Percentiles rank a stretch among this genome's conserved stretches.
Conservation (phyloP, 2,329 filamentous ascomycete genomes). For the Fusarium bactridioides region DNA sequence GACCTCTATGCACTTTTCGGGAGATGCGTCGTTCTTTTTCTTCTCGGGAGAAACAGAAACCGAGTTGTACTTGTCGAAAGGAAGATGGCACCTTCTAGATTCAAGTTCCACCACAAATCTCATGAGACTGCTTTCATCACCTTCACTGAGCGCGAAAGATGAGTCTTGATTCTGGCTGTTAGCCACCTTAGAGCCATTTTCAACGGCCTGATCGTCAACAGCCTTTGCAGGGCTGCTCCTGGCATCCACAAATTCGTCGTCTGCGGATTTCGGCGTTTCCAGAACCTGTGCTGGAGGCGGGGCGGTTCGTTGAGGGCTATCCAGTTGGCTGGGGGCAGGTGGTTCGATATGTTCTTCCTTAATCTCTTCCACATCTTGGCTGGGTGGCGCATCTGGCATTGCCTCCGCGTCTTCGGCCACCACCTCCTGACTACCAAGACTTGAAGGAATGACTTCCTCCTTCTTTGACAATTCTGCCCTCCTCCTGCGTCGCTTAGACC, state of each 20-base stretch:
- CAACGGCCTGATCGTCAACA: neutral
- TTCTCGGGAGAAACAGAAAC: slow-evolving; percentile 29
- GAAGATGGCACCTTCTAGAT: slow-evolving; percentile 47
- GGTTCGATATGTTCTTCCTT: neutral
- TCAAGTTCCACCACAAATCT: slow-evolving; percentile 61
- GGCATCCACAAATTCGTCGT: slow-evolving; percentile 61
- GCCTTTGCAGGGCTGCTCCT: slow-evolving; percentile 52
- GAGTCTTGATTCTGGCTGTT: slow-evolving; percentile 35
- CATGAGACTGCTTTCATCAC: slow-evolving; percentile 57
- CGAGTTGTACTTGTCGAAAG: slow-evolving; percentile 24
- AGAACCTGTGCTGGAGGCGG: slow-evolving; percentile 33
- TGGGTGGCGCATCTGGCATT: neutral
- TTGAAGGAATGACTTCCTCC: slow-evolving; percentile 44
- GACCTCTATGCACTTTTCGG: slow-evolving; percentile 33
- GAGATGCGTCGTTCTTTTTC: neutral
- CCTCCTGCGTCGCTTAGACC: slow-evolving; percentile 27
- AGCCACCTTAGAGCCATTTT: neutral
- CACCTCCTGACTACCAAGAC: slow-evolving; percentile 35
- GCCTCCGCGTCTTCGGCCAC: neutral
- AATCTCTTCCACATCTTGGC: slow-evolving; percentile 2
- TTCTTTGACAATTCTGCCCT: slow-evolving; percentile 21
- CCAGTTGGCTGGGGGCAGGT: neutral
- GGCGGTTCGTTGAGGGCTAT: slow-evolving; percentile 25
- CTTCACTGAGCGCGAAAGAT: slow-evolving; percentile 54
- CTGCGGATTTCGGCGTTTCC: slow-evolving; percentile 53